These are phyloP conservation scores for Solanum pennellii DNA, from an alignment of 257 asterid species.

Conservation along the genomic window DNA sequence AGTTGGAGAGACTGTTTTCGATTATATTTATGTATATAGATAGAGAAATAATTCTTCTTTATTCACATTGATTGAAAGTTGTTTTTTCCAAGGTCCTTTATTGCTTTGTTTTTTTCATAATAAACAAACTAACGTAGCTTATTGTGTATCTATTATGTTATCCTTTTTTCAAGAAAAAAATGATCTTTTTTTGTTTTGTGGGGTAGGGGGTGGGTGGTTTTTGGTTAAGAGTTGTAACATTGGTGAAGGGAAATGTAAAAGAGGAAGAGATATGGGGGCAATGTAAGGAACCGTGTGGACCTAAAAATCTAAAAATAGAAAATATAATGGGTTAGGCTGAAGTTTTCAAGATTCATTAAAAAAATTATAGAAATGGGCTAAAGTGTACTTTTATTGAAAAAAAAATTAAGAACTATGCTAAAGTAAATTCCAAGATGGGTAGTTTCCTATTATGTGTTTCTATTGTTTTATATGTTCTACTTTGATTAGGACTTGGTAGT, in stretches of 20 bases:
- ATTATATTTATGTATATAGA: no score
- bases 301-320: background rate
- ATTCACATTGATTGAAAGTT: background rate
- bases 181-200: background rate
- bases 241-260: background rate
- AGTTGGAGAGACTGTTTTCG: background rate
- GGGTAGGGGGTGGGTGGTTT: background rate
- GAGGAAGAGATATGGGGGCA: background rate
- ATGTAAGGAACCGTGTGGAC: constrained; percentile 20
- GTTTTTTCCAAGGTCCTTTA: background rate
- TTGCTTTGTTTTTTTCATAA: background rate
- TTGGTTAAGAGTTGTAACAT: background rate
- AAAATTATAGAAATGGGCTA: background rate
- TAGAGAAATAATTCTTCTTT: background rate
- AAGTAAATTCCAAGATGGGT: background rate
- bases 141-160: background rate
- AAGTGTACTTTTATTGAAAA: background rate
- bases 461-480: background rate
- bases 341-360: background rate
- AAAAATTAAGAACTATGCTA: background rate
- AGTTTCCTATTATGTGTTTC: background rate
- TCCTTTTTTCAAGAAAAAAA: background rate
- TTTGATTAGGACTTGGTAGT: background rate
- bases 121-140: background rate
- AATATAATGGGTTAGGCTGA: background rate